These are phyloP conservation scores for Ascochyta lentis DNA, from an alignment of 2,329 filamentous ascomycete species.

Conservation along the genomic window DNA sequence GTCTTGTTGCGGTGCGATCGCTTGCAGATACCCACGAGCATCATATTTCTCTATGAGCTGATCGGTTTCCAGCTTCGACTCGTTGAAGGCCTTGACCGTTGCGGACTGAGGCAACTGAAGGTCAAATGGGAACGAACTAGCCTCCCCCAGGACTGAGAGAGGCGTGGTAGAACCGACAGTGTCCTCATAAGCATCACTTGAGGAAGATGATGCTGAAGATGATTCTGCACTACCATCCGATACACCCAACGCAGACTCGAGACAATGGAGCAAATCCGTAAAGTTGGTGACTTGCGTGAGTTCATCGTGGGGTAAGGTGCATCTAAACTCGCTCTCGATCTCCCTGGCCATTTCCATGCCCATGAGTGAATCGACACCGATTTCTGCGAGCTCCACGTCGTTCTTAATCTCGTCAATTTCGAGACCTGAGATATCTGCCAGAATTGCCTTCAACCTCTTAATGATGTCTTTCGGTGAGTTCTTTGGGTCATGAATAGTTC, in stretches of 20 bases:
- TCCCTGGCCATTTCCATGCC: slow-evolving; percentile 45
- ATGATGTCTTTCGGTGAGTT: background rate
- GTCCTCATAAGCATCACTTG: background rate
- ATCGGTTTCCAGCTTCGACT: slow-evolving; percentile 1
- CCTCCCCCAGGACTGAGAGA: background rate
- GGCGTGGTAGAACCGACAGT: background rate
- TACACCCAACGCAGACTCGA: slow-evolving; percentile 3
- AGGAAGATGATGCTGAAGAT: background rate
- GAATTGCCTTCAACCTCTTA: slow-evolving; percentile 5
- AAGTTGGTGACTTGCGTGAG: slow-evolving; percentile 10
- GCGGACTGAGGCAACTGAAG: background rate
- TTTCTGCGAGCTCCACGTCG: slow-evolving; percentile 35
- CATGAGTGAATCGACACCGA: slow-evolving; percentile 51
- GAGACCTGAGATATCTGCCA: slow-evolving; percentile 23
- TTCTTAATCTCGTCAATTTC: slow-evolving; percentile 25
- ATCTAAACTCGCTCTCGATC: slow-evolving; percentile 26
- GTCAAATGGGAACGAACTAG: background rate
- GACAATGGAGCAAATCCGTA: slow-evolving; percentile 2
- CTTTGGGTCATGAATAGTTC: background rate
- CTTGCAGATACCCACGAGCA: background rate
- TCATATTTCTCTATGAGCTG: slow-evolving; percentile 7
- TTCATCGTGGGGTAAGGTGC: slow-evolving; percentile 11
- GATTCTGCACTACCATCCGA: background rate
- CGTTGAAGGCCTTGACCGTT: background rate
- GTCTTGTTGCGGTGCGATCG: slow-evolving; percentile 29